A percentile compares a stretch with the other conserved stretches of the same genome.
Conservation (phyloP, 441 rosid species). For the Gossypium davidsonii region DNA sequence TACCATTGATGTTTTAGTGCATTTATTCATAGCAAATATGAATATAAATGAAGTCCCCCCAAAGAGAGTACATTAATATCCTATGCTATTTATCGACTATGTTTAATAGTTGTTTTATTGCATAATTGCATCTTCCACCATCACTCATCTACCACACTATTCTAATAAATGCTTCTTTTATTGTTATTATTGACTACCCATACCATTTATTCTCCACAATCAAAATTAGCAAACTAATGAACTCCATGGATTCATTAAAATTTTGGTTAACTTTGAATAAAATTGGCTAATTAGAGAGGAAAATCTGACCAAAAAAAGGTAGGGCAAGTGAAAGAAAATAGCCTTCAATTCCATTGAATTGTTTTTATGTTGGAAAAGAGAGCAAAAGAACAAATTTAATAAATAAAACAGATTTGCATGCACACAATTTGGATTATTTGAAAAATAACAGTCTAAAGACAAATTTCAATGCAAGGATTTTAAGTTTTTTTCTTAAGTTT, state of each 20-base stretch:
- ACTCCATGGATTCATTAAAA: not conserved
- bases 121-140: not conserved
- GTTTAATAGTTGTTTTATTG: not conserved
- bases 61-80: not conserved
- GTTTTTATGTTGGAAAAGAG: not conserved
- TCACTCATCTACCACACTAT: not conserved
- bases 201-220: too few relatives aligned
- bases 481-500: not conserved
- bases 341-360: not conserved
- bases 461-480: not conserved
- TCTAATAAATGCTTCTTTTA: not conserved
- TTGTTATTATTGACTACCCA: too few relatives aligned
- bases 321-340: not conserved
- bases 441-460: not conserved
- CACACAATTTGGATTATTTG: not conserved
- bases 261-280: not conserved
- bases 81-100: not conserved
- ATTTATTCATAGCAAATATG: not conserved
- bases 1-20: not conserved
- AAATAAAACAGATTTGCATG: not conserved
- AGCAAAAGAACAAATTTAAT: not conserved
- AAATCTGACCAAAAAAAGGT: not conserved
- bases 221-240: too few relatives aligned
- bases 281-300: not conserved
- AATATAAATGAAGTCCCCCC: not conserved